Conservation (phyloP, 805 yeast species). For the Jamesozyma hellenica region DNA sequence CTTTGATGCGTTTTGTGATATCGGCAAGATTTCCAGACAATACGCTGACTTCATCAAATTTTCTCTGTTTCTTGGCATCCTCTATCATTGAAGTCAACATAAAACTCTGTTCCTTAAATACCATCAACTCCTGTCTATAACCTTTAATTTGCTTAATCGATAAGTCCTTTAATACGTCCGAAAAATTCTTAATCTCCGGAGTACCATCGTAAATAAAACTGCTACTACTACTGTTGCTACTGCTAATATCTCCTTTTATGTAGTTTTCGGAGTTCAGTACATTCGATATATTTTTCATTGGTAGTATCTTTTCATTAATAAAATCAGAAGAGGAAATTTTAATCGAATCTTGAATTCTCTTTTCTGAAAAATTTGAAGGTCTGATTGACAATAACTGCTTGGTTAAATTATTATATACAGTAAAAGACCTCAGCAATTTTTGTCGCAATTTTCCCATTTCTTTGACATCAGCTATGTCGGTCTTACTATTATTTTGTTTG, state of each 20-base stretch:
- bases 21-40: conserved; percentile 51
- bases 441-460: conserved; percentile 36
- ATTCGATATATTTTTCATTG: conserved; percentile 49
- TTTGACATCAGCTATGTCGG: conserved; percentile 23
- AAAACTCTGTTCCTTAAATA: conserved; percentile 72
- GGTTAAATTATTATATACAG: conserved; percentile 41
- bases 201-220: not conserved
- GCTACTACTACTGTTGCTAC: not conserved
- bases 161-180: conserved; percentile 27
- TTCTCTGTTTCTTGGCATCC: conserved; percentile 52
- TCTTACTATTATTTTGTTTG: conserved; percentile 10
- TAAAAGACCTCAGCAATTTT: conserved; percentile 39
- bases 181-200: conserved; percentile 8
- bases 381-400: conserved; percentile 33
- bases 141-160: conserved; percentile 46
- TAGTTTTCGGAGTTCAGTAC: conserved; percentile 3
- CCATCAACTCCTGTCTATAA: conserved; percentile 69
- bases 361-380: conserved; percentile 35
- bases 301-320: conserved; percentile 57
- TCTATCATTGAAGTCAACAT: conserved; percentile 56
- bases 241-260: not conserved
- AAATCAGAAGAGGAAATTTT: conserved; percentile 46
- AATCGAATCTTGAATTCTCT: conserved; percentile 42
- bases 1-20: conserved; percentile 38
- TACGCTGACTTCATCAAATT: conserved; percentile 65